A percentile compares a stretch with the other conserved stretches of the same genome.
These are phyloP conservation scores for Terfezia claveryi DNA, from an alignment of 495 filamentous ascomycete genomes.

Conservation along the genomic window DNA sequence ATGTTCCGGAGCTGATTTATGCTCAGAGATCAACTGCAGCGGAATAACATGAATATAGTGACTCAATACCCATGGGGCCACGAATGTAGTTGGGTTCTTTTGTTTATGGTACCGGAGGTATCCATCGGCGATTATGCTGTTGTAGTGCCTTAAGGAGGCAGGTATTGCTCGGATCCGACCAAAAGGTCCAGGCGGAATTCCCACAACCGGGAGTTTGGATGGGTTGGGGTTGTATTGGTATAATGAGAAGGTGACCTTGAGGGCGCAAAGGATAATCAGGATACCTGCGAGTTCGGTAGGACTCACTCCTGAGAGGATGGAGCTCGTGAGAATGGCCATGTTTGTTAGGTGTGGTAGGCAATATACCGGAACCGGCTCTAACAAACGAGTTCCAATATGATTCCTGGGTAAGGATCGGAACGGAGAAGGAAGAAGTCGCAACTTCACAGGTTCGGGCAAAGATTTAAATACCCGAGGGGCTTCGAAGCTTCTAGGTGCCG, in stretches of 20 bases:
- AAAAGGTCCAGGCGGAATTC: background rate
- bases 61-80: background rate
- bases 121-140: background rate
- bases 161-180: background rate
- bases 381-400: background rate
- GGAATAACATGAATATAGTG: background rate
- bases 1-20: background rate
- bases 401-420: background rate
- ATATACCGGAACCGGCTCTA: background rate
- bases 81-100: background rate
- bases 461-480: too few relatives aligned
- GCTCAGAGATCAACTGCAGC: background rate
- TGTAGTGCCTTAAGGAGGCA: background rate
- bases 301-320: background rate
- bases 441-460: too few relatives aligned
- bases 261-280: background rate
- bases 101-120: background rate
- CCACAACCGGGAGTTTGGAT: background rate
- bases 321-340: background rate
- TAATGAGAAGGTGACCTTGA: background rate
- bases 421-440: too few relatives aligned
- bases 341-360: background rate
- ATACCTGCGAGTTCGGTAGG: background rate
- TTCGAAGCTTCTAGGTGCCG: too few relatives aligned
- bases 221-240: background rate